Evolutionary conservation across 129 eudicot genomes (phyloP).

Genomic region (Saposhnikovia divaricata): DNA sequence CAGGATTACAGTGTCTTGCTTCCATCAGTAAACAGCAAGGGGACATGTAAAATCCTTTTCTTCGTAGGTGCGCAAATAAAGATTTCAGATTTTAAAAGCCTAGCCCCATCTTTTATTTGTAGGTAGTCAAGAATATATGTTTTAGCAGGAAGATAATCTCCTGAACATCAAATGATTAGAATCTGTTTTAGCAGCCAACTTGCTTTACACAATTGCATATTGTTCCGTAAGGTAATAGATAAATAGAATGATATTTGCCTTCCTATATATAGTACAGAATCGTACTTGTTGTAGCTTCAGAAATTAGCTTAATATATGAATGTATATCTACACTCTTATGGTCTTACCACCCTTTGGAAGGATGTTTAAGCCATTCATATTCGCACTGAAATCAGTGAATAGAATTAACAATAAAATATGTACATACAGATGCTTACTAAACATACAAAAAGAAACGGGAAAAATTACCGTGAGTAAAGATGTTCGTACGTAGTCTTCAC

Average conservation of each 20-base stretch:
- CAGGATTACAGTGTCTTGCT: constrained; percentile 64
- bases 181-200: neutral
- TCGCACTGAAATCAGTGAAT: neutral
- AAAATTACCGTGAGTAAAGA: constrained; percentile 52
- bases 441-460: constrained; percentile 5
- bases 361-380: neutral
- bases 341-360: neutral
- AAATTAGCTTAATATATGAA: neutral
- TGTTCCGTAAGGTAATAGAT: neutral
- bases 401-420: neutral
- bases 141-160: neutral
- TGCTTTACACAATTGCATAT: neutral
- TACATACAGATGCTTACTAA: neutral
- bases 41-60: constrained; percentile 6
- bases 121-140: neutral
- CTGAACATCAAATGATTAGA: neutral
- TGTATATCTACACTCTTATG: neutral
- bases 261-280: neutral
- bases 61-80: neutral
- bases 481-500: constrained; percentile 22
- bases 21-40: constrained; percentile 53
- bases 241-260: neutral
- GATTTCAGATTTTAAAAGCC: neutral
- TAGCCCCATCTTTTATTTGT: neutral
- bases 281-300: neutral